Evolutionary conservation across 2,329 filamentous ascomycete genomes (phyloP).

Genomic region (Lasiodiplodia citricola): DNA sequence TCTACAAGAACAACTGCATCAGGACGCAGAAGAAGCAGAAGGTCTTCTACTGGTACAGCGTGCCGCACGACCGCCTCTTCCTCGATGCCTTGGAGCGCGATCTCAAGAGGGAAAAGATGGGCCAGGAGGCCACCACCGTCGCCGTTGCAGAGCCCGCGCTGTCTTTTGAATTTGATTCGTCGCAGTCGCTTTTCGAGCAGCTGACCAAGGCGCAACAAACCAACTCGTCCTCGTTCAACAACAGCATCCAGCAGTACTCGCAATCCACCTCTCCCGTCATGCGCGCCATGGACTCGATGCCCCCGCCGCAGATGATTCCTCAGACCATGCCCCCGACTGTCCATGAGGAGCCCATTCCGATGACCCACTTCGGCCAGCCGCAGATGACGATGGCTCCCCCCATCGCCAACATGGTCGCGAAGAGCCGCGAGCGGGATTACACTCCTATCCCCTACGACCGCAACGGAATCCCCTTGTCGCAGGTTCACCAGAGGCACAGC

Average conservation of each 20-base stretch:
- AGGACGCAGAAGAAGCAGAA: constrained; percentile 99
- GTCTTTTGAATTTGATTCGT: constrained; percentile 99
- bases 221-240: constrained; percentile 95
- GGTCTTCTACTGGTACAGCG: constrained; percentile 99
- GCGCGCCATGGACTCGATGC: constrained; percentile 92
- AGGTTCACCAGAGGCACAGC: constrained; percentile 87
- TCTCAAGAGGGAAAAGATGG: constrained; percentile 99
- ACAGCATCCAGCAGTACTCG: constrained; percentile 71
- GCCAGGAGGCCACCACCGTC: constrained; percentile 94
- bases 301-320: constrained; percentile 82
- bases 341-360: constrained; percentile 65
- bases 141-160: constrained; percentile 96
- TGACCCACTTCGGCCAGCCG: constrained; percentile 71
- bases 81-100: constrained; percentile 96
- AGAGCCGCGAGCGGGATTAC: constrained; percentile 84
- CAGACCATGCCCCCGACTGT: constrained; percentile 57
- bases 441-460: constrained; percentile 82
- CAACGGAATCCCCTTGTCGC: constrained; percentile 82
- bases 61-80: constrained; percentile 96
- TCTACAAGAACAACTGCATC: constrained; percentile 99
- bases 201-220: constrained; percentile 99
- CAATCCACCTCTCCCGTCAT: constrained; percentile 89
- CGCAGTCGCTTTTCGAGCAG: constrained; percentile 98
- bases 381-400: constrained; percentile 74
- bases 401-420: constrained; percentile 75